These are phyloP conservation scores for Dysphania ambrosioides DNA, from an alignment of 148 eudicot genomes.

Conservation along the genomic window DNA sequence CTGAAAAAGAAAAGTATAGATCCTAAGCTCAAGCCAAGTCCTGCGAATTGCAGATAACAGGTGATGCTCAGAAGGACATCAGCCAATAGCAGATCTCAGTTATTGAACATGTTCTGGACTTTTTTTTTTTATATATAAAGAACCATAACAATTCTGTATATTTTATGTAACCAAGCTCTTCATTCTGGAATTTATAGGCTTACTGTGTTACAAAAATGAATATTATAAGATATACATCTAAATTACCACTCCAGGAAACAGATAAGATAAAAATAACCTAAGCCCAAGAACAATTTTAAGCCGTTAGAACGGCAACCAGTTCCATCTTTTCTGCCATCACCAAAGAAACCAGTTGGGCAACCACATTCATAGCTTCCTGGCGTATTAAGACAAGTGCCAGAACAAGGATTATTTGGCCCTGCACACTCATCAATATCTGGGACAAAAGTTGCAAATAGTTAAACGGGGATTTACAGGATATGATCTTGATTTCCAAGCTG, in stretches of 20 bases:
- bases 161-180: background rate
- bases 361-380: constrained; percentile 20
- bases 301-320: constrained; percentile 21
- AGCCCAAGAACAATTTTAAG: constrained; percentile 9
- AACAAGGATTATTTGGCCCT: constrained; percentile 17
- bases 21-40: constrained; percentile 24
- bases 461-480: background rate
- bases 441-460: background rate
- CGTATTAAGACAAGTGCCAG: constrained; percentile 12
- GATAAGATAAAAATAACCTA: constrained; percentile 2
- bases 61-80: background rate
- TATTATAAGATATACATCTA: background rate
- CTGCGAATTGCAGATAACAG: constrained; percentile 10
- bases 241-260: background rate
- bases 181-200: background rate
- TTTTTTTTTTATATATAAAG: too few relatives aligned
- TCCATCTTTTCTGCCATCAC: constrained; percentile 28
- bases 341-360: constrained; percentile 24
- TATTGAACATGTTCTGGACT: too few relatives aligned
- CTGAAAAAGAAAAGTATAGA: constrained; percentile 18
- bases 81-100: background rate
- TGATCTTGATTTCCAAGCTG: background rate
- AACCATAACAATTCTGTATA: too few relatives aligned
- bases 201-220: too few relatives aligned
- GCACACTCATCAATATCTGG: constrained; percentile 26